These are phyloP conservation scores for Tricholoma saponaceum DNA, from an alignment of 768 basidiomycete genomes.

Conservation along the genomic window DNA sequence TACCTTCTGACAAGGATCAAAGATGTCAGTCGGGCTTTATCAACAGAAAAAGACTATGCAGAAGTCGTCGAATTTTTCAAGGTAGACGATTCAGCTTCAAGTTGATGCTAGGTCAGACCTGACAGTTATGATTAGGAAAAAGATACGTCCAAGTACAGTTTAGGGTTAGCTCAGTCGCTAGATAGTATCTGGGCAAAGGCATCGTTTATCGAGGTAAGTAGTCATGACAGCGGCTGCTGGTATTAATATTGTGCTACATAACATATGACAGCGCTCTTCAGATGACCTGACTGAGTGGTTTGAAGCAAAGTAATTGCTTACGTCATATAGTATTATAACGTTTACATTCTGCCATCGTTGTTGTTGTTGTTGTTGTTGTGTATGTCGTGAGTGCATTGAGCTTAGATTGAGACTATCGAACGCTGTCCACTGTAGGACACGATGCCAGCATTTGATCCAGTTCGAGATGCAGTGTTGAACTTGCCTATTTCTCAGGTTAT, in stretches of 20 bases:
- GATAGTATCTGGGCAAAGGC: conserved; percentile 62
- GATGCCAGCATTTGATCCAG: conserved; percentile 82
- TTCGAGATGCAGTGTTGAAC: conserved; percentile 82
- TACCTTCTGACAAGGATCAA: conserved; percentile 27
- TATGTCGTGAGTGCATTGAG: conserved; percentile 7
- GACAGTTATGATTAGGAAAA: conserved; percentile 41
- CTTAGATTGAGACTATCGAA: conserved; percentile 9
- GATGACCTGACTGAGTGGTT: conserved; percentile 56
- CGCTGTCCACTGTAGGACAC: conserved; percentile 16
- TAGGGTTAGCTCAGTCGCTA: conserved; percentile 60
- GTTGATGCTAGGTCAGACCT: conserved; percentile 10
- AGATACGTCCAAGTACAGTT: conserved; percentile 65
- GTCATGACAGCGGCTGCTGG: not conserved
- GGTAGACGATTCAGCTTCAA: too few species aligned
- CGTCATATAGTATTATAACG: conserved; percentile 18
- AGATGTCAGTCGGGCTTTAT: conserved; percentile 34
- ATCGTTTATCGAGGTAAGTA: conserved; percentile 57
- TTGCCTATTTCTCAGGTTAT: conserved; percentile 54
- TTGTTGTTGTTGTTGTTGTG: conserved; percentile 3
- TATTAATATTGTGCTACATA: not conserved
- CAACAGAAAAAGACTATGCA: conserved; percentile 64
- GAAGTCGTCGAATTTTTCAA: conserved; percentile 71
- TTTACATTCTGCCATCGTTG: conserved; percentile 14
- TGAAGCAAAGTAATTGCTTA: conserved; percentile 20
- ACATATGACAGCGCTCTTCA: conserved; percentile 47